Evolutionary conservation across 2,329 filamentous ascomycete species (phyloP).

Genomic region (Penicillium sp.): DNA sequence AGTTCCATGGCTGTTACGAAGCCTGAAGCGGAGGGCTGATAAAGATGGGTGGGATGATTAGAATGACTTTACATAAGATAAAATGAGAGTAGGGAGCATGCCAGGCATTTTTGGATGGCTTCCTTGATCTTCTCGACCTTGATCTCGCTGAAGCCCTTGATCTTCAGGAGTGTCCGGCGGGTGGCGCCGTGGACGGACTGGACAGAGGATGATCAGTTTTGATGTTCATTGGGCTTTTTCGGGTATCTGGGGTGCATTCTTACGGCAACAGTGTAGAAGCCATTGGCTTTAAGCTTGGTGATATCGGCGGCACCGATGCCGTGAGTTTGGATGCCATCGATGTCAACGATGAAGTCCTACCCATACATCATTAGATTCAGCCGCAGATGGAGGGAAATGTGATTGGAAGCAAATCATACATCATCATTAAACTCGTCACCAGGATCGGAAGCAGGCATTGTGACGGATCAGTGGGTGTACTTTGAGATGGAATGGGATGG

Average conservation of each 20-base stretch:
- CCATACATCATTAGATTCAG: neutral
- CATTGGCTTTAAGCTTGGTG: constrained; percentile 63
- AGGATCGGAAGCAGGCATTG: constrained; percentile 56
- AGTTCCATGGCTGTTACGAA: constrained; percentile 69
- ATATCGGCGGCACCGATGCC: constrained; percentile 68
- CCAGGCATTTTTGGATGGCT: constrained; percentile 63
- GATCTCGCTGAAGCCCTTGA: constrained; percentile 70
- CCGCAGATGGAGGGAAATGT: constrained; percentile 15
- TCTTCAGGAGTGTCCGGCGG: constrained; percentile 62
- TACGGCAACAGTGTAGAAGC: constrained; percentile 66
- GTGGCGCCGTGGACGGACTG: constrained; percentile 64
- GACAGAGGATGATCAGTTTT: neutral
- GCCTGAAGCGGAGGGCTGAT: constrained; percentile 58
- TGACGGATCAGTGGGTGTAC: constrained; percentile 11
- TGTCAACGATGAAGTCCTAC: constrained; percentile 64
- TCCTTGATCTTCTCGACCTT: constrained; percentile 74
- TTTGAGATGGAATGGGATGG: constrained; percentile 1
- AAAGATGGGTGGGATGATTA: neutral
- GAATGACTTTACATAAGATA: neutral
- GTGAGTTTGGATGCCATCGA: constrained; percentile 67
- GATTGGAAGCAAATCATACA: constrained; percentile 32
- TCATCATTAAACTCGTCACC: constrained; percentile 57
- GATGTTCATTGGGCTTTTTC: neutral
- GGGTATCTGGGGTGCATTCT: constrained; percentile 14
- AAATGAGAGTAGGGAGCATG: constrained; percentile 29